Conservation (phyloP, 2,329 filamentous ascomycete genomes). For the Cytospora schulzeri region DNA sequence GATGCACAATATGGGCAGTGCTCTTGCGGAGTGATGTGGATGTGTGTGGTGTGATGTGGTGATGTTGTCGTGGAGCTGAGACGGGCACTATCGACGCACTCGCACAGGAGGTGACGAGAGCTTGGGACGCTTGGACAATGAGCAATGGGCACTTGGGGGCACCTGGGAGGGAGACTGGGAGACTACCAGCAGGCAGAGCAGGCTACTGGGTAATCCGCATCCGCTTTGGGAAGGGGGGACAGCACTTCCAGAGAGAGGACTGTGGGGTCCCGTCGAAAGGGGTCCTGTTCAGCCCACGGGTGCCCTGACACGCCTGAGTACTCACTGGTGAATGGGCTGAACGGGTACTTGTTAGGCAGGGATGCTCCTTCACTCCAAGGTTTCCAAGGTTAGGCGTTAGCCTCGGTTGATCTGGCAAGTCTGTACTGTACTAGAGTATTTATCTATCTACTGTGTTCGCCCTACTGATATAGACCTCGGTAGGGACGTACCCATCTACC, state of each 20-base stretch:
- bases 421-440: not conserved
- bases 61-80: not conserved
- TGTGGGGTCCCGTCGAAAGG: conserved; percentile 2
- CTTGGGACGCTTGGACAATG: not conserved
- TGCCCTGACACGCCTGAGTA: not conserved
- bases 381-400: not conserved
- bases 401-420: not conserved
- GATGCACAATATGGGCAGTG: not conserved
- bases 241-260: not conserved
- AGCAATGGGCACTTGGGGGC: not conserved
- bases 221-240: not conserved
- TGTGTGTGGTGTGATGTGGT: conserved; percentile 4
- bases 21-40: not conserved
- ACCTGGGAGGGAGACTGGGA: too few species aligned
- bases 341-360: not conserved
- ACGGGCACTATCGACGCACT: conserved; percentile 1
- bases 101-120: conserved; percentile 2
- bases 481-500: not conserved
- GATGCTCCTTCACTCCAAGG: not conserved
- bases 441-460: not conserved
- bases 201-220: not conserved
- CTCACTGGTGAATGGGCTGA: not conserved
- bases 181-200: too few species aligned
- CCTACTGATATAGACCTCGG: not conserved
- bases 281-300: not conserved